phyloP scores from a whole-genome alignment of 805 yeast species.

The Henningerozyma blattae region DNA sequence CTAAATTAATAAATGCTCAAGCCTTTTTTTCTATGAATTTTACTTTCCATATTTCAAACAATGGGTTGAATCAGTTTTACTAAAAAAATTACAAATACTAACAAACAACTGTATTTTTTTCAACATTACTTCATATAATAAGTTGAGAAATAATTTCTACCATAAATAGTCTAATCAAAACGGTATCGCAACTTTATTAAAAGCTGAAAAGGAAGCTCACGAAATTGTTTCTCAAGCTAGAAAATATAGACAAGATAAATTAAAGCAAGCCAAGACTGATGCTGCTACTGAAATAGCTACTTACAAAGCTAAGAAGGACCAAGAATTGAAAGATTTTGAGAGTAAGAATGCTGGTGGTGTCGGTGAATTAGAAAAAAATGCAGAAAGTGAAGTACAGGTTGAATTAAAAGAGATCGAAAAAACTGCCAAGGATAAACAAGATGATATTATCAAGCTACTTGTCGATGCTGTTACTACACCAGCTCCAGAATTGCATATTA shows the following conservation, averaged over 20 bases:
- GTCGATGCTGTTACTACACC: slow-evolving; percentile 73
- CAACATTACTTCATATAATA: too few species aligned
- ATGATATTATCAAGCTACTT: slow-evolving; percentile 59
- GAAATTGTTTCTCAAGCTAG: slow-evolving; percentile 89
- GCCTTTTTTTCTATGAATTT: too few species aligned
- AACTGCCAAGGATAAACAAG: slow-evolving; percentile 50
- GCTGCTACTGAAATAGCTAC: slow-evolving; percentile 82
- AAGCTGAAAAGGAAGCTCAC: slow-evolving; percentile 97
- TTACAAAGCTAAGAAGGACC: slow-evolving; percentile 75
- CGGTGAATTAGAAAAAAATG: slow-evolving; percentile 45
- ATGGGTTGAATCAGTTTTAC: too few species aligned
- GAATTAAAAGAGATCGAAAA: slow-evolving; percentile 62
- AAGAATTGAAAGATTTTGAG: slow-evolving; percentile 65
- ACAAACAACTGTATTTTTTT: too few species aligned
- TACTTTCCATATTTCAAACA: too few species aligned
- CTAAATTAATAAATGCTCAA: too few species aligned
- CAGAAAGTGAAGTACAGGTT: slow-evolving; percentile 57
- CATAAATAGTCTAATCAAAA: slow-evolving; percentile 22
- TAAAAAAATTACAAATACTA: too few species aligned
- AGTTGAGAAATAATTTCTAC: too few species aligned
- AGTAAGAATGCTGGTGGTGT: slow-evolving; percentile 55
- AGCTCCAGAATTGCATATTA: slow-evolving; percentile 71
- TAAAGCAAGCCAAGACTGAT: slow-evolving; percentile 90
- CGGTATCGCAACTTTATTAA: slow-evolving; percentile 27
- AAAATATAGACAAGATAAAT: slow-evolving; percentile 59